Evolutionary conservation across 768 basidiomycete species (phyloP), one percentile per base, ranked within the genome.

Genomic region (Exsudoporus frostii): DNA sequence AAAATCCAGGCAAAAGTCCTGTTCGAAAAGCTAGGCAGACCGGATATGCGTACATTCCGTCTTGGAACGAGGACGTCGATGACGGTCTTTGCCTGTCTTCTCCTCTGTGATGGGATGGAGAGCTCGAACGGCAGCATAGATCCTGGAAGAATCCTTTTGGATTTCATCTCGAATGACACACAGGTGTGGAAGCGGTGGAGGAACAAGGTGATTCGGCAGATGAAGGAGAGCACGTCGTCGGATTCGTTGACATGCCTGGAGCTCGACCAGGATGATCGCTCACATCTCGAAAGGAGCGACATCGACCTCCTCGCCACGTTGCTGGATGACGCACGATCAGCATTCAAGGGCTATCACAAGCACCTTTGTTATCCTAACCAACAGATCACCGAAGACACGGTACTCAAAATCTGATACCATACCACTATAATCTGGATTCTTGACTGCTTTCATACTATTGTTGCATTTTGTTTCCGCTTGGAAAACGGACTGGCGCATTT

Each of bases 171-270:
- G 7, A 66, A 66, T 10, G 49, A 66, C 14, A 66, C 65, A 0
- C 38, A 37, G 29, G 67, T 66, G 41, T 66, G 65, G 65, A 45
- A 48, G 25, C 56, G 42, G 27, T 66, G 65, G 67, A 64, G 61
- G 43, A 53, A 53, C 15, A 68, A 60, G 49, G 64, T 65, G 29
- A 19, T 36, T 43, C 49, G 3, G 22, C 55, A 65, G 50, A 57
- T 65, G 48, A 55, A 60, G 40, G 57, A 48, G 15, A n/a, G 34
- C 1, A 14, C 7, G 9, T 30, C 13, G 22, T 8, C 50, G 9
- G 37, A 27, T 9, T 37, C 30, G 11, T 45, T 53, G 37, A 19
- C 27, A 4, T 40, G 2, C 10, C 48, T 55, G 20, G 49, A 48
- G 25, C 36, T 58, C 27, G 54, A 46, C 8, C 11, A 54, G 15